phyloP scores from a whole-genome alignment of 2,329 filamentous ascomycete species.

The Penicillium sp. region DNA sequence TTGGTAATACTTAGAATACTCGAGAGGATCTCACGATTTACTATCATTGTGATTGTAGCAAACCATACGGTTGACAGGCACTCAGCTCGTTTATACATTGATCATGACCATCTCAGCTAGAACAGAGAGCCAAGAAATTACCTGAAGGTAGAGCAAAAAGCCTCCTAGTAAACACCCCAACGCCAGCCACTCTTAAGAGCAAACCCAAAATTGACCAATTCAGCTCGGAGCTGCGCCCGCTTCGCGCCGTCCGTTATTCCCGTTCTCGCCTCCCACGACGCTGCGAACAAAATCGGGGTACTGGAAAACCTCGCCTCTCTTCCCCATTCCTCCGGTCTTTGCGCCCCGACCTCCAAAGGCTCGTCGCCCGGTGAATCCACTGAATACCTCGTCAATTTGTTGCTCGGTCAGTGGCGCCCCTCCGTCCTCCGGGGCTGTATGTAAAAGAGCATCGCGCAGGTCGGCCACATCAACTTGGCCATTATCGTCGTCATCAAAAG shows the following conservation, averaged over 20 bases:
- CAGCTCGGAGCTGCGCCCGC: constrained; percentile 16
- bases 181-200: constrained; percentile 14
- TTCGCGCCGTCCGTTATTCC: constrained; percentile 29
- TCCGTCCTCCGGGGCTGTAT: constrained; percentile 78
- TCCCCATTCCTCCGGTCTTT: constrained; percentile 56
- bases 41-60: no score
- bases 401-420: constrained; percentile 65
- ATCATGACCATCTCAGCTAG: not conserved
- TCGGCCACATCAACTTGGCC: constrained; percentile 87
- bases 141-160: not conserved
- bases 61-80: not conserved
- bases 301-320: constrained; percentile 84
- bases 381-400: constrained; percentile 86
- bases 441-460: constrained; percentile 78
- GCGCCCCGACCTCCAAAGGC: constrained; percentile 69
- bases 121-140: not conserved
- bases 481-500: constrained; percentile 94
- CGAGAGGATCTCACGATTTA: no score
- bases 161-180: constrained; percentile 9
- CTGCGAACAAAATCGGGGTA: constrained; percentile 90
- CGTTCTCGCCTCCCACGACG: constrained; percentile 56
- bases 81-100: not conserved
- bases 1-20: no score
- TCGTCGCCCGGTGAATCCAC: constrained; percentile 80
- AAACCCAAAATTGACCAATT: constrained; percentile 11